Evolutionary conservation across 169 alveolate species (phyloP).

Genomic region (Plasmodium sp.): DNA sequence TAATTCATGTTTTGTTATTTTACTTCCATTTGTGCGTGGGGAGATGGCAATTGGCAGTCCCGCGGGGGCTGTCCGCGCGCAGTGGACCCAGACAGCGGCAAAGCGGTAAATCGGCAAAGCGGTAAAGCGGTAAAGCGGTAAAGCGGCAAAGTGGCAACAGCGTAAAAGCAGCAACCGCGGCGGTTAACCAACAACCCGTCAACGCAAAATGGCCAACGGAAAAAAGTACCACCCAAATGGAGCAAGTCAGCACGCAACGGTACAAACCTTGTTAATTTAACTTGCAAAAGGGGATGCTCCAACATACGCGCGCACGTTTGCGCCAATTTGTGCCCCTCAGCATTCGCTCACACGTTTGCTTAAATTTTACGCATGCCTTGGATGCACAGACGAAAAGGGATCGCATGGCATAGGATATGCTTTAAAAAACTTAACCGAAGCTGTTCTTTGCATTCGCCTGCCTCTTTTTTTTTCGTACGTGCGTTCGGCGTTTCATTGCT

Average conservation of each 20-base stretch:
- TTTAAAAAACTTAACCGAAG: neutral
- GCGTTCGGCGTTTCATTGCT: neutral
- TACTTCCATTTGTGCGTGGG: neutral
- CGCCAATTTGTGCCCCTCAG: neutral
- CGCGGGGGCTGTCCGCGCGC: neutral
- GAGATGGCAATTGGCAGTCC: neutral
- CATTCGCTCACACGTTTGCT: neutral
- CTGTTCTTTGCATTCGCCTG: neutral
- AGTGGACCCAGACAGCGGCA: neutral
- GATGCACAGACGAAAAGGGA: neutral
- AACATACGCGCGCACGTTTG: neutral
- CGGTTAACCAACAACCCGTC: neutral
- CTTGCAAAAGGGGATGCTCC: neutral
- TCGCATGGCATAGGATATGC: neutral
- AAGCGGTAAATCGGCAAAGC: neutral
- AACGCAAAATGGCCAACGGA: neutral
- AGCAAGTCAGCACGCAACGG: neutral
- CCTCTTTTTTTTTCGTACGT: neutral
- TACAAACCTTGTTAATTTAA: neutral
- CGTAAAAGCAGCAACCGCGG: neutral
- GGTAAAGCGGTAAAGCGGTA: neutral
- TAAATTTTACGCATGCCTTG: neutral
- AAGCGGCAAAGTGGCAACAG: no score
- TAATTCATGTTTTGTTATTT: slow-evolving; percentile 44
- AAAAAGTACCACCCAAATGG: neutral